phyloP scores from a whole-genome alignment of 2,329 filamentous ascomycete species.

The Nothophaeocryptopus gaeumannii region DNA sequence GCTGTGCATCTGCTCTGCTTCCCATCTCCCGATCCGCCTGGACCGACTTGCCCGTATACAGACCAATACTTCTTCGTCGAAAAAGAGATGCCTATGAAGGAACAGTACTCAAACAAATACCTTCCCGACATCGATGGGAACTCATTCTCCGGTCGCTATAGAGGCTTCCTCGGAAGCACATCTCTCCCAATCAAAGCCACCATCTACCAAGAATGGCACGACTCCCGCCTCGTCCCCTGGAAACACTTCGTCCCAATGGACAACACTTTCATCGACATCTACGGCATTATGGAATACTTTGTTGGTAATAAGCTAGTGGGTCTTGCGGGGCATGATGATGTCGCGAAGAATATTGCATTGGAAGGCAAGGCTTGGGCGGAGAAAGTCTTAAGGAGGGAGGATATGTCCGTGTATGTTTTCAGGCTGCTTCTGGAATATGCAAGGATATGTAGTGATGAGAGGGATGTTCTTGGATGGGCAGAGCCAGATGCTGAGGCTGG shows the following conservation, averaged over 20 bases:
- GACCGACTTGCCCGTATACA: constrained; percentile 46
- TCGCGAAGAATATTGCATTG: constrained; percentile 62
- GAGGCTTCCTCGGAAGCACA: constrained; percentile 26
- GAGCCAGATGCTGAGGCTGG: constrained; percentile 10
- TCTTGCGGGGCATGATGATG: constrained; percentile 48
- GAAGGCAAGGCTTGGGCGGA: constrained; percentile 67
- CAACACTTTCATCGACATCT: constrained; percentile 30
- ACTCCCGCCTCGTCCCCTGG: constrained; percentile 37
- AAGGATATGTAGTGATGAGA: constrained; percentile 42
- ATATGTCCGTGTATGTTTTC: constrained; percentile 80
- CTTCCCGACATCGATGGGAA: constrained; percentile 74
- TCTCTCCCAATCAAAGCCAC: constrained; percentile 37
- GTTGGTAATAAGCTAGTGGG: constrained; percentile 47
- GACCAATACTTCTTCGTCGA: constrained; percentile 40
- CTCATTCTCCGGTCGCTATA: constrained; percentile 38
- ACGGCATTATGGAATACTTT: constrained; percentile 47
- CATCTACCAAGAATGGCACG: constrained; percentile 39
- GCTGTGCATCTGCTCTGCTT: constrained; percentile 47
- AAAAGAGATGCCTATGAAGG: constrained; percentile 34
- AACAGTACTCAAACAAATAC: constrained; percentile 58
- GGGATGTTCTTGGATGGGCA: constrained; percentile 41
- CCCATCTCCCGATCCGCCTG: constrained; percentile 35
- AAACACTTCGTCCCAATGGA: constrained; percentile 37
- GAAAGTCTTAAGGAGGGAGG: constrained; percentile 63
- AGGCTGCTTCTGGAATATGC: constrained; percentile 54